Evolutionary conservation across 805 yeast species (phyloP).

Genomic region (Cyberlindnera meyerae): DNA sequence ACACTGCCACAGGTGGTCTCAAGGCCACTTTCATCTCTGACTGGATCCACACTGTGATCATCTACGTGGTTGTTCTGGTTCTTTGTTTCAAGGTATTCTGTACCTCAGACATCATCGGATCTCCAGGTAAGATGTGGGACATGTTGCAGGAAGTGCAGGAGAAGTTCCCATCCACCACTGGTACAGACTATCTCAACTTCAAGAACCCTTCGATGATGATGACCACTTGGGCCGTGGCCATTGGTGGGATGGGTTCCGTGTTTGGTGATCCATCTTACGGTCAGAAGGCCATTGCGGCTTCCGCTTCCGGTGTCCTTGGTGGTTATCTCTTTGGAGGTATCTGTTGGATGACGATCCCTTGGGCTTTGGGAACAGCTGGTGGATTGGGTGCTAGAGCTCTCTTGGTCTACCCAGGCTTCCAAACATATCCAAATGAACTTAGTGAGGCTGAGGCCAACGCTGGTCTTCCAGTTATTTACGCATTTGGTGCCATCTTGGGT

Average conservation of each 20-base stretch:
- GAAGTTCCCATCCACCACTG: conserved; percentile 28
- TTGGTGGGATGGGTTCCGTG: conserved; percentile 31
- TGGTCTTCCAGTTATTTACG: conserved; percentile 35
- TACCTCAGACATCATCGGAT: conserved; percentile 36
- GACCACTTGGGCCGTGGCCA: conserved; percentile 27
- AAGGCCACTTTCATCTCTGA: conserved; percentile 49
- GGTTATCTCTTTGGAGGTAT: conserved; percentile 36
- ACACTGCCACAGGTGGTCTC: conserved; percentile 47
- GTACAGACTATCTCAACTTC: conserved; percentile 30
- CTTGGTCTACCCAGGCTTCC: conserved; percentile 28
- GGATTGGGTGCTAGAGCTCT: conserved; percentile 36
- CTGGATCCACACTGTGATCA: conserved; percentile 45
- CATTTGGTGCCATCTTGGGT: conserved; percentile 44
- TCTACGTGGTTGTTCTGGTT: conserved; percentile 34
- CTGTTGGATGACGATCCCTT: conserved; percentile 35
- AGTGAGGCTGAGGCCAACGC: conserved; percentile 34
- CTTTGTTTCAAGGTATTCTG: conserved; percentile 32
- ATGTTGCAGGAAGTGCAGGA: conserved; percentile 32
- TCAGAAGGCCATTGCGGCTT: conserved; percentile 41
- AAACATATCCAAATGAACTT: conserved; percentile 39
- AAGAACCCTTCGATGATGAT: conserved; percentile 28
- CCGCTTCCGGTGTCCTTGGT: conserved; percentile 28
- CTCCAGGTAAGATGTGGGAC: conserved; percentile 41
- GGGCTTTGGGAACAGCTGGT: conserved; percentile 33
- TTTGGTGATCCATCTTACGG: conserved; percentile 36